phyloP scores from a whole-genome alignment of 78 protist species.

The Protostelium mycophagum region DNA sequence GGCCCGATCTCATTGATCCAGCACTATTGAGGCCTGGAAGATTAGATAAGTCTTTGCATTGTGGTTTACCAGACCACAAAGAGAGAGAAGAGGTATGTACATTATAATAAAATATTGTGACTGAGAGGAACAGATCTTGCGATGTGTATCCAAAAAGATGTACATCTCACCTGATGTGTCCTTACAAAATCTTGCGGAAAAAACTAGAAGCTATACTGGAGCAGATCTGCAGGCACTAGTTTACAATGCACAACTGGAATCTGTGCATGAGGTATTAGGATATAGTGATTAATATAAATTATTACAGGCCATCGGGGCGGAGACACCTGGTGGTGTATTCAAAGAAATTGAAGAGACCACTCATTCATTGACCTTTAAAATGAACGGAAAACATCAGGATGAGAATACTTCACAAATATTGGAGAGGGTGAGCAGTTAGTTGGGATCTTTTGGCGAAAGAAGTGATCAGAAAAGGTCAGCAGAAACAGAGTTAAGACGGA shows the following conservation, averaged over 20 bases:
- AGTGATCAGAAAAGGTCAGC: too few relatives aligned
- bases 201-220: conserved; percentile 30
- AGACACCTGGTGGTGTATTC: not conserved
- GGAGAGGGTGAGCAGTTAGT: conserved; percentile 2
- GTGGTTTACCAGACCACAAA: conserved; percentile 47
- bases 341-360: not conserved
- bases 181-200: conserved; percentile 29
- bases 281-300: too few relatives aligned
- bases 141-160: conserved; percentile 28
- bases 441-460: too few relatives aligned
- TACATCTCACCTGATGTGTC: conserved; percentile 33
- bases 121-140: conserved; percentile 25
- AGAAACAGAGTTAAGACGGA: not conserved
- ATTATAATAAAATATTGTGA: not conserved
- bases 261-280: conserved; percentile 42
- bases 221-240: conserved; percentile 72
- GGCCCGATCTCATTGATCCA: conserved; percentile 91
- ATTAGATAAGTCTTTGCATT: conserved; percentile 66
- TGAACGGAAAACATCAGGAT: not conserved
- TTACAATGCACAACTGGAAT: conserved; percentile 51
- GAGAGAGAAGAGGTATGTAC: conserved; percentile 31
- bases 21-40: conserved; percentile 97
- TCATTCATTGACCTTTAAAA: not conserved
- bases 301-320: too few relatives aligned
- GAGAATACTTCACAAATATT: not conserved